Evolutionary conservation across 73 alveolate genomes (phyloP), one percentile per base, ranked within the genome.

Genomic region (Tetrahymena thermophila): DNA sequence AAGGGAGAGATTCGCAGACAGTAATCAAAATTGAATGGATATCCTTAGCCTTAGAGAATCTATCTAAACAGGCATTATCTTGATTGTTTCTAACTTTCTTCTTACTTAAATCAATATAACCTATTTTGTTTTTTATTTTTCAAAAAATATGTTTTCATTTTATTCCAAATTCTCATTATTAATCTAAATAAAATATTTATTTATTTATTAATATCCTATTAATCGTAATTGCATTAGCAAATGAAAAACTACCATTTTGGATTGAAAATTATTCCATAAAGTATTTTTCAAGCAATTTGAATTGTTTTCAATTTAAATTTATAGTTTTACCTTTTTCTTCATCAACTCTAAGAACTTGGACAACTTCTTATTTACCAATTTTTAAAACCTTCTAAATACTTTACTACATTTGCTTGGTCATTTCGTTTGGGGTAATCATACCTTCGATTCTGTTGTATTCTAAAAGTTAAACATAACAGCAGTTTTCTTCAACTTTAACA

Each of bases 401-500:
- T 85, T 97, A 97, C 50, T 98, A 97, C 94, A 99, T 96, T 94
- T 98, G 97, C 89, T 98, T 97, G n/a, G 99, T 96, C 55, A 97
- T 96, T 96, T 98, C 99, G 57, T 98, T 97, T 35, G 99, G 97
- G 43, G 98, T 96, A 83, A 98, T 94, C 97, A 98, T 95, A 10
- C 99, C 99, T 95, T 96, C 97, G 85, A 97, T 98, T 56, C 97
- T 94, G 85, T 98, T 98, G 94, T 98, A 98, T 94, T 98, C 99
- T 28, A 98, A 93, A 28, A 98, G 97, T 84, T 96, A 96, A 85
- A 98, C 99, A 96, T 98, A 98, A 25, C 99, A 99, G 11, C 99
- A 99, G 25, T 96, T 96, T 35, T 98, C 99, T 34, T 97, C 94
- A 35, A 98, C 97, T 85, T 97, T 96, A 34, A 94, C 96, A 23